Base-by-base conservation (phyloP, 225 moss, liverwort and hornwort species). In the Polytrichum formosum region DNA sequence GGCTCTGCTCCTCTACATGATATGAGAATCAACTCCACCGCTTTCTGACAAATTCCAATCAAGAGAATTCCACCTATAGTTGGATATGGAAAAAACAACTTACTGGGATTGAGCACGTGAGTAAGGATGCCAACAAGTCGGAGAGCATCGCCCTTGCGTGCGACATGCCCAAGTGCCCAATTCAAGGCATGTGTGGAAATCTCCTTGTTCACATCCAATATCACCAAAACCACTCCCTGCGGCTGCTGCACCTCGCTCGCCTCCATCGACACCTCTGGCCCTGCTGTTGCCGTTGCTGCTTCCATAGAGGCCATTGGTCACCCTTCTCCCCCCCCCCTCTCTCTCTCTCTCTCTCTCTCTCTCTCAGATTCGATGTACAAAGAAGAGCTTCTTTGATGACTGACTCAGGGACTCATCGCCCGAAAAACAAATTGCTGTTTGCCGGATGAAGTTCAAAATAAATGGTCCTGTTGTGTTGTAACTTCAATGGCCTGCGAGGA, bases 51-150 rank as follows among this genome's bases (percentile, higher is more conserved):
- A 31, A 7, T 46, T 13, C 13, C 46, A 13, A 46, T 46, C 1
- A 46, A 46, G 46, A 46, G 16, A 13, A 46, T 46, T 46, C 46
- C 46, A 46, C 46, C 46, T 13, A 46, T 46, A 46, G 3, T 46
- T 46, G 46, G 46, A 46, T 46, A 46, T 16, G 46, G 46, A 46
- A 46, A 31, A 58, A 5, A 3, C 22, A 7, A 74, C 85, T 82
- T 81, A 87, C 87, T 81, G 26, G 87, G 87, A 77, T 87, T 84
- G 31, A 84, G 84, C 25, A 87, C 81, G 70, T 87, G 84, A 19
- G 84, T 79, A 28, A 87, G 84, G 23, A 87, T 76, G 20, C 87
- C 87, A 21, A 87, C 81, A 9, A 87, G 55, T 1, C 81, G 78
- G 8, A 87, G 35, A 66, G 64, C 64, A 26, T 87, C 87, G 29